phyloP scores from a whole-genome alignment of 2,329 filamentous ascomycete genomes.

The Chrysoporthe deuterocubensis region DNA sequence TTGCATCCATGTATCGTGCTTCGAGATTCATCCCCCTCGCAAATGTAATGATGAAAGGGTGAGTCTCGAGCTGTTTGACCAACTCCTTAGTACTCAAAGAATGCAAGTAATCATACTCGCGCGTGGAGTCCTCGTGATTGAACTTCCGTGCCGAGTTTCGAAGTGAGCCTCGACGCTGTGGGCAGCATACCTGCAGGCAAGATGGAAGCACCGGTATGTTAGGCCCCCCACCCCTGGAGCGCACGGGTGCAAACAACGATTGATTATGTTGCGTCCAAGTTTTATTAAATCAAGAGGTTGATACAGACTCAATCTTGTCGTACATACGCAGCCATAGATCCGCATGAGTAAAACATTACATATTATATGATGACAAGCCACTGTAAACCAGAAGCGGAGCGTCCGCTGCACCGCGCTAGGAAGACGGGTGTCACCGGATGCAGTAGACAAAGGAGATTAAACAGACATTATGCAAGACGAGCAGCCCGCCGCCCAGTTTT shows the following conservation, averaged over 20 bases:
- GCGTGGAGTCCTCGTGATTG: too few relatives aligned
- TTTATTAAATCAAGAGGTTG: neutral
- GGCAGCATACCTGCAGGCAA: conserved; percentile 19
- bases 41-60: too few relatives aligned
- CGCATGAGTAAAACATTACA: neutral
- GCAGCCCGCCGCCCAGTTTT: neutral
- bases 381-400: neutral
- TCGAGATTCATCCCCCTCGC: too few relatives aligned
- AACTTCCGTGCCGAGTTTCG: conserved; percentile 13
- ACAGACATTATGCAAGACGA: neutral
- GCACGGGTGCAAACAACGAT: conserved; percentile 3
- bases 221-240: too few relatives aligned
- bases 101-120: too few relatives aligned
- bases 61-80: too few relatives aligned
- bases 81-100: too few relatives aligned
- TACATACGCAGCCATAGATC: neutral
- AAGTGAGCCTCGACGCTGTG: conserved; percentile 25
- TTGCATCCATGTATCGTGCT: too few relatives aligned
- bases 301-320: neutral
- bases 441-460: too few relatives aligned
- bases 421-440: neutral
- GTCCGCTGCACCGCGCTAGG: neutral
- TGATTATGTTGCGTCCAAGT: conserved; percentile 18
- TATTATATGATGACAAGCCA: neutral
- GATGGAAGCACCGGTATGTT: conserved; percentile 6